Percentiles rank a stretch among this genome's conserved stretches.
These are phyloP conservation scores for Talaromyces sp. DNA, from an alignment of 2,329 filamentous ascomycete species.

Conservation along the genomic window DNA sequence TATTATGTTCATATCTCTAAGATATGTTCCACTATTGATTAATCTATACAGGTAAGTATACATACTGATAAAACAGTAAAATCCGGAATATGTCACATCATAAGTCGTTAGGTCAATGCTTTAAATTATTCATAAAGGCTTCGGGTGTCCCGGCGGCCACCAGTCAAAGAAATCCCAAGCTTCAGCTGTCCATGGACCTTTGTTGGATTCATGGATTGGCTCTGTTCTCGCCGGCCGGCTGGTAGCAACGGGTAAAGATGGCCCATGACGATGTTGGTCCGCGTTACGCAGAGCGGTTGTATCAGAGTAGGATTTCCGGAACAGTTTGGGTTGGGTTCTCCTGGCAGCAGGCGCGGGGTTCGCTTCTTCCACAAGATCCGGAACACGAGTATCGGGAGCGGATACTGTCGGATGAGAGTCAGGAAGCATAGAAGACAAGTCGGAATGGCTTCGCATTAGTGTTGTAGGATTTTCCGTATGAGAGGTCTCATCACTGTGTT, in stretches of 20 bases:
- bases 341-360: not conserved
- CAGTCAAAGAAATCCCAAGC: slow-evolving; percentile 40
- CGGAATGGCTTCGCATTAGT: slow-evolving; percentile 10
- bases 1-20: not conserved
- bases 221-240: slow-evolving; percentile 15
- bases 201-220: slow-evolving; percentile 19
- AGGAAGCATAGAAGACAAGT: slow-evolving; percentile 7
- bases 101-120: not conserved
- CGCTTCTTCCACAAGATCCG: not conserved
- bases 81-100: not conserved
- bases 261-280: slow-evolving; percentile 7
- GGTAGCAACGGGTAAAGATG: slow-evolving; percentile 12
- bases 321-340: slow-evolving; percentile 9
- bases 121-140: slow-evolving; percentile 18
- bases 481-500: not conserved
- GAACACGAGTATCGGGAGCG: not conserved
- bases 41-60: not conserved
- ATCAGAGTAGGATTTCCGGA: slow-evolving; percentile 33
- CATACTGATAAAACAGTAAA: not conserved
- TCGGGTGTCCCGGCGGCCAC: slow-evolving; percentile 36
- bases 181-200: slow-evolving; percentile 39
- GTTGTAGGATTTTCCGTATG: not conserved
- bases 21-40: not conserved
- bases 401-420: not conserved
- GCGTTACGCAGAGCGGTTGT: slow-evolving; percentile 22